Evolutionary conservation across 768 basidiomycete species (phyloP).

Genomic region (Tylopilus plumbeoviolaceoides): DNA sequence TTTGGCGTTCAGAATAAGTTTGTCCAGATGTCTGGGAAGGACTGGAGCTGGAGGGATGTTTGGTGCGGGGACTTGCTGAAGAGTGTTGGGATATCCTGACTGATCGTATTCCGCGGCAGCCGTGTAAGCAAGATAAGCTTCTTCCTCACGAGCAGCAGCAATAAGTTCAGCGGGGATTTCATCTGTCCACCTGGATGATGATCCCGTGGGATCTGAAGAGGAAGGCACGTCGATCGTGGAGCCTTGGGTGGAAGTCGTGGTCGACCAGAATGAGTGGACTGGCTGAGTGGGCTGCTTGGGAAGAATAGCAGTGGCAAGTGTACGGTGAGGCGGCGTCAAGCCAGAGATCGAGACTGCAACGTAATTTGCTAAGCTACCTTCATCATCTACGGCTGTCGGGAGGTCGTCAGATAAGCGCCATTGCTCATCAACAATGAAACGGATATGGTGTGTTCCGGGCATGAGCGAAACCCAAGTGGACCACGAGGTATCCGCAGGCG

Average conservation of each 20-base stretch:
- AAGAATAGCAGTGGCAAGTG: conserved; percentile 33
- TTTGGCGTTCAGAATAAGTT: conserved; percentile 78
- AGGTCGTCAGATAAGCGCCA: conserved; percentile 76
- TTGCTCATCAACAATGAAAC: conserved; percentile 90
- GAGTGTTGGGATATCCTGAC: conserved; percentile 33
- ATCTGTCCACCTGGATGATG: conserved; percentile 60
- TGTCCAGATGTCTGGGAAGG: conserved; percentile 88
- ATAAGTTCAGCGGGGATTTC: conserved; percentile 75
- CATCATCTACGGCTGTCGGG: conserved; percentile 90
- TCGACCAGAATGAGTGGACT: conserved; percentile 44
- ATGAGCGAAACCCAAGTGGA: conserved; percentile 50
- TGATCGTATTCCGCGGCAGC: conserved; percentile 33
- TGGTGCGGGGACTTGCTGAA: conserved; percentile 51
- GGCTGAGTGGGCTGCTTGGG: conserved; percentile 24
- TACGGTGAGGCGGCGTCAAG: conserved; percentile 29
- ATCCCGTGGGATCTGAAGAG: conserved; percentile 28
- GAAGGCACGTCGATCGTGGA: conserved; percentile 27
- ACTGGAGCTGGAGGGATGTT: conserved; percentile 85
- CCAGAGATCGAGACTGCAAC: conserved; percentile 49
- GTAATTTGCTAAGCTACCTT: conserved; percentile 93
- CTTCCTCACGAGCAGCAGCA: conserved; percentile 81
- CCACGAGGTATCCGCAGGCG: conserved; percentile 35
- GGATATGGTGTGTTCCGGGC: conserved; percentile 90
- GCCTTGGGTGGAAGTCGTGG: conserved; percentile 32
- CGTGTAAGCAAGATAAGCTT: conserved; percentile 54